phyloP scores from a whole-genome alignment of 257 asterid species.

The Echium plantagineum region DNA sequence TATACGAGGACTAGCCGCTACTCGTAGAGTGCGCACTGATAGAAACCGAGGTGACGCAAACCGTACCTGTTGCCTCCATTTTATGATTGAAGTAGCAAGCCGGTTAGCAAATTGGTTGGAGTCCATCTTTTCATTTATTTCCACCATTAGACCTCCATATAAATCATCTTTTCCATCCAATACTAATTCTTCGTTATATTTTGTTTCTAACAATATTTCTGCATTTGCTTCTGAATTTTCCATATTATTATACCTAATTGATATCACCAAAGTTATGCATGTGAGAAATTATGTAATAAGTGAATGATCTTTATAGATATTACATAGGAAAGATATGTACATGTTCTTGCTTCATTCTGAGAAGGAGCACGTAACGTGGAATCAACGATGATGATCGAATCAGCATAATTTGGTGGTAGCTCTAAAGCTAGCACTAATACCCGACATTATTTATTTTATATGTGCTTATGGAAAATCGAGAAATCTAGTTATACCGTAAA shows the following conservation, averaged over 20 bases:
- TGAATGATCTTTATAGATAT: too few relatives aligned
- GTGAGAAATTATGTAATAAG: too few relatives aligned
- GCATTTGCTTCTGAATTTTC: neutral
- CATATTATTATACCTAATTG: neutral
- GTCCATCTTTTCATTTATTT: slow-evolving; percentile 45
- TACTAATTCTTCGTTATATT: neutral
- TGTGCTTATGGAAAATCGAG: too few relatives aligned
- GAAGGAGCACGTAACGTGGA: neutral
- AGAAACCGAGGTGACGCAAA: too few relatives aligned
- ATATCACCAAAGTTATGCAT: too few relatives aligned
- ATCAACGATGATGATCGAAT: neutral
- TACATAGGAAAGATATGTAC: neutral
- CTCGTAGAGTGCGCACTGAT: too few relatives aligned
- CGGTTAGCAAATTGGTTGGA: slow-evolving; percentile 26
- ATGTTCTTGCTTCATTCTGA: neutral
- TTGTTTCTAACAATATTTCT: too few relatives aligned
- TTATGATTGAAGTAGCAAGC: slow-evolving; percentile 37
- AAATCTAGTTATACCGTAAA: too few relatives aligned
- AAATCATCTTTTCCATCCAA: slow-evolving; percentile 21
- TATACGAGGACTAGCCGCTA: too few relatives aligned
- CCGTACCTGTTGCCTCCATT: slow-evolving; percentile 67
- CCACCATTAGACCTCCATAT: slow-evolving; percentile 53
- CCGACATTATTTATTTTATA: too few relatives aligned
- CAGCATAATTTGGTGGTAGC: too few relatives aligned
- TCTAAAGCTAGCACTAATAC: too few relatives aligned